These are phyloP conservation scores for Clonostachys solani DNA, from an alignment of 2,329 filamentous ascomycete species.

Conservation along the genomic window DNA sequence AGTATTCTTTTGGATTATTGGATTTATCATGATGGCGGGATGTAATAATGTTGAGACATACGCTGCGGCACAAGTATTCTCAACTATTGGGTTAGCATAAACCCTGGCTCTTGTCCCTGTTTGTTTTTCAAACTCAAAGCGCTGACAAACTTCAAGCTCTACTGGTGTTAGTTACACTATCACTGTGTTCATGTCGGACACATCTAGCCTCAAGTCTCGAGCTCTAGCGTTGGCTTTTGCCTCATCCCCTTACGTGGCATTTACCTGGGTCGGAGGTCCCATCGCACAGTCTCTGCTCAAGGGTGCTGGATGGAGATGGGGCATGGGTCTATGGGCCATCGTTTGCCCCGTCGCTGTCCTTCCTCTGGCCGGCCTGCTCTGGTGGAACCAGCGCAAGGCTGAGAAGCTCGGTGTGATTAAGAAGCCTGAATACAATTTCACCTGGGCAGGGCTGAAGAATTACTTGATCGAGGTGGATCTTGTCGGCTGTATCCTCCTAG, in stretches of 20 bases:
- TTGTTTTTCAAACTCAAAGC: too few relatives aligned
- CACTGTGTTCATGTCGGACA: conserved; percentile 66
- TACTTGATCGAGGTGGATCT: conserved; percentile 55
- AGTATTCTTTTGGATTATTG: conserved; percentile 36
- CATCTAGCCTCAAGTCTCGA: conserved; percentile 59
- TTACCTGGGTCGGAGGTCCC: conserved; percentile 55
- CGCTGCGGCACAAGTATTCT: conserved; percentile 63
- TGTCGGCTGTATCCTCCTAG: conserved; percentile 52
- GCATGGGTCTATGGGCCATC: conserved; percentile 43
- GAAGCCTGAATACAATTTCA: conserved; percentile 8
- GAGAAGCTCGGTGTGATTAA: conserved; percentile 41
- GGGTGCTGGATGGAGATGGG: conserved; percentile 44
- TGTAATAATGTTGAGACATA: conserved; percentile 57
- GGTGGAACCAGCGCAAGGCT: conserved; percentile 55
- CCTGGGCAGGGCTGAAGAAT: conserved; percentile 38
- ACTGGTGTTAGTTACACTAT: conserved; percentile 50
- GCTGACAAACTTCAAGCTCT: conserved; percentile 19
- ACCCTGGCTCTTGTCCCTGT: not conserved
- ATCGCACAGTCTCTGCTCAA: conserved; percentile 46
- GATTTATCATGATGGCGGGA: conserved; percentile 59
- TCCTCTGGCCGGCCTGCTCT: conserved; percentile 52
- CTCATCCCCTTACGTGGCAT: conserved; percentile 56
- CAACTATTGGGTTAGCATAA: conserved; percentile 48
- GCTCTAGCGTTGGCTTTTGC: conserved; percentile 30
- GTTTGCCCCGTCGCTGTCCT: conserved; percentile 52